Evolutionary conservation across 495 filamentous ascomycete species (phyloP).

Genomic region (Neurospora cerealis): DNA sequence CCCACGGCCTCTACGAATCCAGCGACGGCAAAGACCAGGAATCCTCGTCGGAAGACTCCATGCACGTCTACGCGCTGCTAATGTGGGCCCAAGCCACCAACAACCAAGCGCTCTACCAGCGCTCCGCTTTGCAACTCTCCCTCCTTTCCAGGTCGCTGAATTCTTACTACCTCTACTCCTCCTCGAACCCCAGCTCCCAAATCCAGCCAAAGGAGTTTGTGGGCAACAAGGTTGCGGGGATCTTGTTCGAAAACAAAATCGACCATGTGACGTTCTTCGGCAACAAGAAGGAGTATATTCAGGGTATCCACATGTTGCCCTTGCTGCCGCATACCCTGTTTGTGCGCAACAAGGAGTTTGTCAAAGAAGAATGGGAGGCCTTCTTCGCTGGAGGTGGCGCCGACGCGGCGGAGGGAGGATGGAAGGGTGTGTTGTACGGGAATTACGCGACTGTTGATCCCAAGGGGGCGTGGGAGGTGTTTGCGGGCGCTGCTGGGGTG

Average conservation of each 20-base stretch:
- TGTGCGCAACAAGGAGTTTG: conserved; percentile 59
- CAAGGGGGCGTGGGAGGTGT: conserved; percentile 59
- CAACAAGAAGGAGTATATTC: conserved; percentile 65
- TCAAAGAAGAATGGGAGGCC: conserved; percentile 73
- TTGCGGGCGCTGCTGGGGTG: conserved; percentile 24
- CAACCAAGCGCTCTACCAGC: conserved; percentile 32
- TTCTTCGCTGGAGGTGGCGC: conserved; percentile 59
- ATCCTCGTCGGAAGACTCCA: conserved; percentile 80
- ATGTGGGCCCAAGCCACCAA: conserved; percentile 79
- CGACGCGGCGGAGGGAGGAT: conserved; percentile 56
- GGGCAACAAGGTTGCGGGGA: conserved; percentile 80
- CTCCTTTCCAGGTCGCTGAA: conserved; percentile 59
- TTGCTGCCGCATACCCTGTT: conserved; percentile 61
- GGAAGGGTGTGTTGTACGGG: conserved; percentile 76
- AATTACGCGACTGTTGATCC: conserved; percentile 78
- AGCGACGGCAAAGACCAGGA: conserved; percentile 90
- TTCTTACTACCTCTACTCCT: conserved; percentile 72
- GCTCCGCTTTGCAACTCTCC: conserved; percentile 54
- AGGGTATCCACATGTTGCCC: conserved; percentile 97
- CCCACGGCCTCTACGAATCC: conserved; percentile 87
- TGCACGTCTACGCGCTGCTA: conserved; percentile 82
- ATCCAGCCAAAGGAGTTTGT: conserved; percentile 72
- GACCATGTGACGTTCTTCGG: conserved; percentile 96
- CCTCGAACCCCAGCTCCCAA: conserved; percentile 38
- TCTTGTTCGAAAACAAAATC: conserved; percentile 94